A percentile compares a stretch with the other conserved stretches of the same genome.
Conservation (phyloP, 2,329 filamentous ascomycete species). For the Trichocomaceae sp. region DNA sequence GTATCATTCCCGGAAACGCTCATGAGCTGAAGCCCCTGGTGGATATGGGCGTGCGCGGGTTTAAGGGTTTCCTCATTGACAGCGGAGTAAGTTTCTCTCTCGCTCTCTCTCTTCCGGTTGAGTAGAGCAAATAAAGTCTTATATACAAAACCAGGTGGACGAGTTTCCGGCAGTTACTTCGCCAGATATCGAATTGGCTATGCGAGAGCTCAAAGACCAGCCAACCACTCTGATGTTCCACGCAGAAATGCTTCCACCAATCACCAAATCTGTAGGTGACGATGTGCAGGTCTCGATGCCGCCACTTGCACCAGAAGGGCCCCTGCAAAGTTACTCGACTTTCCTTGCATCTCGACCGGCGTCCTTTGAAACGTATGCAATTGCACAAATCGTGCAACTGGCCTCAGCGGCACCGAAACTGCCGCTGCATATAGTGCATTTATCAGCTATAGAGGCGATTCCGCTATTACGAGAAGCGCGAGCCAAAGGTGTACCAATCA, state of each 20-base stretch:
- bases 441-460: conserved; percentile 83
- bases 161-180: conserved; percentile 91
- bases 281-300: conserved; percentile 63
- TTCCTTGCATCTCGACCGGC: conserved; percentile 88
- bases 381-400: conserved; percentile 77
- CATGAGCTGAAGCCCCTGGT: conserved; percentile 73
- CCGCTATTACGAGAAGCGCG: conserved; percentile 71
- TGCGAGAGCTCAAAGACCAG: conserved; percentile 70
- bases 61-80: conserved; percentile 97
- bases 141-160: conserved; percentile 58
- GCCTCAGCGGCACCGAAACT: conserved; percentile 73
- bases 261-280: conserved; percentile 71
- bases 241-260: conserved; percentile 94
- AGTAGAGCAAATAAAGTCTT: background rate
- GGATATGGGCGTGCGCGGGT: conserved; percentile 79
- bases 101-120: background rate
- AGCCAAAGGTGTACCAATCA: conserved; percentile 69
- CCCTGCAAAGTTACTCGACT: conserved; percentile 72
- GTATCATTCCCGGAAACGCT: conserved; percentile 84
- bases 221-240: conserved; percentile 98
- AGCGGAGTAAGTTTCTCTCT: conserved; percentile 77
- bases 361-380: conserved; percentile 82
- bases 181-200: conserved; percentile 69
- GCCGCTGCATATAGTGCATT: conserved; percentile 86
- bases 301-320: conserved; percentile 63